phyloP scores from a whole-genome alignment of 2,329 filamentous ascomycete genomes.

The Trichoderma pleuroti region DNA sequence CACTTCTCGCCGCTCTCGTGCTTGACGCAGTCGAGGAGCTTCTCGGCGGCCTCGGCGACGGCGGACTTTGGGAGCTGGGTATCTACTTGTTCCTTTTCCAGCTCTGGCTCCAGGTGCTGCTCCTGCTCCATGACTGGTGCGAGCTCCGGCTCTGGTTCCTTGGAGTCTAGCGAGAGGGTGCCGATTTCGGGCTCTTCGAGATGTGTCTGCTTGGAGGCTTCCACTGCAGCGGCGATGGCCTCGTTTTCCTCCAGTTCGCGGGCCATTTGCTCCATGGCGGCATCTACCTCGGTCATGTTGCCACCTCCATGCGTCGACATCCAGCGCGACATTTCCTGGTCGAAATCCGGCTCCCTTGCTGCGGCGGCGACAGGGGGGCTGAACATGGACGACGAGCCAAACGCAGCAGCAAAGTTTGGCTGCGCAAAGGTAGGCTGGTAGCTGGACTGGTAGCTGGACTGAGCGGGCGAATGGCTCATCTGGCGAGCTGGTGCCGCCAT shows the following conservation, averaged over 20 bases:
- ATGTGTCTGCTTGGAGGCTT: conserved; percentile 25
- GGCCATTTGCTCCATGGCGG: conserved; percentile 43
- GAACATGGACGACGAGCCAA: conserved; percentile 25
- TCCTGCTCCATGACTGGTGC: conserved; percentile 15
- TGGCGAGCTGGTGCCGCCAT: conserved; percentile 26
- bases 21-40: conserved; percentile 42
- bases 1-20: conserved; percentile 46
- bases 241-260: conserved; percentile 39
- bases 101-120: neutral
- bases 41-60: conserved; percentile 42
- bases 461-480: conserved; percentile 24
- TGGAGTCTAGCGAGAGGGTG: conserved; percentile 30
- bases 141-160: neutral
- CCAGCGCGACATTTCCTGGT: conserved; percentile 41
- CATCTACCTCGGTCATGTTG: conserved; percentile 40
- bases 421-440: conserved; percentile 33
- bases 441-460: conserved; percentile 21
- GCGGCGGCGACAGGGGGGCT: conserved; percentile 25
- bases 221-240: conserved; percentile 26
- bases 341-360: conserved; percentile 33
- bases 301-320: conserved; percentile 35
- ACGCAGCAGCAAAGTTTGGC: conserved; percentile 25
- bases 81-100: conserved; percentile 21
- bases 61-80: conserved; percentile 30
- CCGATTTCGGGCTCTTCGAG: conserved; percentile 33